Conservation (phyloP, 331 rosid genomes). For the Quercus phellos region DNA sequence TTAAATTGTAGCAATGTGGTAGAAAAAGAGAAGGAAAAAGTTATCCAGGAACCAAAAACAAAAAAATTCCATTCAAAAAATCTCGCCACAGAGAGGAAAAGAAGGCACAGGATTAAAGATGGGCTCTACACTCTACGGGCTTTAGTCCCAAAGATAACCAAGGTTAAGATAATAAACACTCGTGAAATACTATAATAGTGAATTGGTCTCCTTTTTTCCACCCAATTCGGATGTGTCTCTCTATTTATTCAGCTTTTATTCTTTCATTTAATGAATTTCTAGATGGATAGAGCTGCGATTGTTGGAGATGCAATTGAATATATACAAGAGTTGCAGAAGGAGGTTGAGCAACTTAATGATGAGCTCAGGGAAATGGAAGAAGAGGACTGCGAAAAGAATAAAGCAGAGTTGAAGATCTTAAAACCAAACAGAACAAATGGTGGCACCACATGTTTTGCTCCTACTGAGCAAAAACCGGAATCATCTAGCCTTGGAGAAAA, state of each 20-base stretch:
- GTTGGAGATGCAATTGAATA: slow-evolving; percentile 62
- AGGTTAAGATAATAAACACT: slow-evolving; percentile 40
- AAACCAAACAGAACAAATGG: slow-evolving; percentile 14
- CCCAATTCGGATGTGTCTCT: not conserved
- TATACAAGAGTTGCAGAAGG: slow-evolving; percentile 54
- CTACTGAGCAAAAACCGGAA: slow-evolving; percentile 21
- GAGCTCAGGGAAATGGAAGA: slow-evolving; percentile 48
- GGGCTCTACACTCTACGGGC: slow-evolving; percentile 56
- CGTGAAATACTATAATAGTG: not conserved
- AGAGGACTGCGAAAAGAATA: slow-evolving; percentile 31
- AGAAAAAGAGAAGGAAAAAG: slow-evolving; percentile 26
- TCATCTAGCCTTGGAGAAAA: slow-evolving; percentile 20
- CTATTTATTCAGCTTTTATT: not conserved
- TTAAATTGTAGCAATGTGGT: slow-evolving; percentile 21
- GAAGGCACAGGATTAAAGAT: slow-evolving; percentile 60
- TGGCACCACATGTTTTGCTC: slow-evolving; percentile 15
- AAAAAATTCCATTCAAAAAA: slow-evolving; percentile 58
- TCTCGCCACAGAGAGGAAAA: slow-evolving; percentile 71
- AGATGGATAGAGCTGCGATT: slow-evolving; percentile 80
- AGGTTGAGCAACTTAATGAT: slow-evolving; percentile 40
- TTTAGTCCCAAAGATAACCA: slow-evolving; percentile 78
- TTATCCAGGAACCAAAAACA: slow-evolving; percentile 21
- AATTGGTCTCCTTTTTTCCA: not conserved
- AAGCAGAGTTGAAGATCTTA: slow-evolving; percentile 13
- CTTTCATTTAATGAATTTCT: slow-evolving; percentile 18